A percentile compares a stretch with the other conserved stretches of the same genome.
phyloP scores from a whole-genome alignment of 495 filamentous ascomycete genomes.

The Aspergillus heteromorphus region DNA sequence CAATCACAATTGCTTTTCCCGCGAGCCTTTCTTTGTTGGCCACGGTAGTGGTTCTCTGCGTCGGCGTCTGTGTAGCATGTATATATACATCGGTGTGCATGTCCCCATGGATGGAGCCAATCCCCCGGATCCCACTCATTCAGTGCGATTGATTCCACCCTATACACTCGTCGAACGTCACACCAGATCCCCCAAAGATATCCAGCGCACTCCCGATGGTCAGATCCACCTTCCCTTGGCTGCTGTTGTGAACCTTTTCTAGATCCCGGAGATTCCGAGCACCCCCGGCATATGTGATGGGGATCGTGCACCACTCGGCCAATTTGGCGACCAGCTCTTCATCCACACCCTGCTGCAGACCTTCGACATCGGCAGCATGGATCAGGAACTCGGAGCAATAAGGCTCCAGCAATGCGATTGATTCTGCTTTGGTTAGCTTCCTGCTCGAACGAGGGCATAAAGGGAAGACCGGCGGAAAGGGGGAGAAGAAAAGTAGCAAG shows the following conservation, averaged over 20 bases:
- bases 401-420: conserved; percentile 72
- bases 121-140: neutral
- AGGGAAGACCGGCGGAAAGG: neutral
- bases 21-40: neutral
- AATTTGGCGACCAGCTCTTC: conserved; percentile 72
- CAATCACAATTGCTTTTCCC: neutral
- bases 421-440: conserved; percentile 46
- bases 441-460: neutral
- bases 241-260: conserved; percentile 69
- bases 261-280: conserved; percentile 76
- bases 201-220: conserved; percentile 96
- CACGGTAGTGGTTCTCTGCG: neutral
- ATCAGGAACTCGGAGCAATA: conserved; percentile 95
- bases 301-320: conserved; percentile 80
- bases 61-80: neutral
- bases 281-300: conserved; percentile 93
- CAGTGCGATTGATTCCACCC: conserved; percentile 64
- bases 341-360: conserved; percentile 85
- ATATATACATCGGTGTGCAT: neutral
- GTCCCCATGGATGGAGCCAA: neutral
- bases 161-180: conserved; percentile 83
- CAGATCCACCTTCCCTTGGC: conserved; percentile 77
- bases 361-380: conserved; percentile 98
- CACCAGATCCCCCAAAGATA: conserved; percentile 83
- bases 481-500: neutral